phyloP scores from a whole-genome alignment of 495 filamentous ascomycete genomes.

The Daldinia decipiens region DNA sequence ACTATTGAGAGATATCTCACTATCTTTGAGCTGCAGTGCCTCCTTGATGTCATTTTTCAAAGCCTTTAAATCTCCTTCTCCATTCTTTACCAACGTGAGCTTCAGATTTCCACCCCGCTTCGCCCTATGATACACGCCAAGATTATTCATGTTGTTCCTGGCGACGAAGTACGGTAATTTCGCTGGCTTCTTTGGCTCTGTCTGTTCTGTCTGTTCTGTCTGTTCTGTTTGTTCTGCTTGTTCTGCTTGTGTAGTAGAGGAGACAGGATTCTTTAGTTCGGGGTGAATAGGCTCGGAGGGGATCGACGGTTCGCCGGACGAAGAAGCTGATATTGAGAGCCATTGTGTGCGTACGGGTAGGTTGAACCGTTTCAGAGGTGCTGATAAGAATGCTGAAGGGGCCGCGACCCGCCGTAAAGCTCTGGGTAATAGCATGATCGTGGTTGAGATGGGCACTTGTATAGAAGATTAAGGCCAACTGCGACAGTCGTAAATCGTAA shows the following conservation, averaged over 20 bases:
- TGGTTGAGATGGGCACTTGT: neutral
- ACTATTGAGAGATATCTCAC: slow-evolving; percentile 60
- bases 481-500: neutral
- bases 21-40: slow-evolving; percentile 31
- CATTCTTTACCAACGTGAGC: slow-evolving; percentile 78
- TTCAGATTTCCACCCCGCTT: slow-evolving; percentile 83
- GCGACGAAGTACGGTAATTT: slow-evolving; percentile 76
- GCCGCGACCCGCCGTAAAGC: slow-evolving; percentile 26
- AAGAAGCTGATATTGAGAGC: slow-evolving; percentile 13
- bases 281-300: slow-evolving; percentile 3
- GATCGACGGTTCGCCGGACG: slow-evolving; percentile 12
- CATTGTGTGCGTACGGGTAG: slow-evolving; percentile 21
- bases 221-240: slow-evolving; percentile 14
- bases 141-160: slow-evolving; percentile 74
- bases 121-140: slow-evolving; percentile 79
- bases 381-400: slow-evolving; percentile 15
- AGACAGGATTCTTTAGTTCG: neutral
- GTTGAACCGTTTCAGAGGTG: slow-evolving; percentile 13
- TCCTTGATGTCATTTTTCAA: slow-evolving; percentile 59
- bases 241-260: slow-evolving; percentile 5
- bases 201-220: neutral
- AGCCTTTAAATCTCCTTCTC: slow-evolving; percentile 73
- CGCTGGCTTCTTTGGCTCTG: slow-evolving; percentile 23
- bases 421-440: slow-evolving; percentile 30
- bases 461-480: neutral